Conservation (phyloP, 768 basidiomycete genomes). For the Suillus fuscotomentosus region DNA sequence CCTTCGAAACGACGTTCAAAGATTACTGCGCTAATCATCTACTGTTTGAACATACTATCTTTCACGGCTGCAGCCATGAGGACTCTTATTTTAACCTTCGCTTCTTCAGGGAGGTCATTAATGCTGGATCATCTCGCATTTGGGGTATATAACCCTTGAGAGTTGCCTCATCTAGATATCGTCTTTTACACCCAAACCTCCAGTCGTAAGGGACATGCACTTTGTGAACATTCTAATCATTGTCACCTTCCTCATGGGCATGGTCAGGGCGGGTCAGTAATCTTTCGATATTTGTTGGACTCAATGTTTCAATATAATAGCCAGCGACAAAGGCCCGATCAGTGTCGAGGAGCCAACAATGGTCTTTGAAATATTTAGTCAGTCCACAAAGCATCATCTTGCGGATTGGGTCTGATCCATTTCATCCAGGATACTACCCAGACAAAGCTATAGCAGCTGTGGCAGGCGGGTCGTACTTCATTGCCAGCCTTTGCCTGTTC, state of each 20-base stretch:
- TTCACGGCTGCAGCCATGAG: background rate
- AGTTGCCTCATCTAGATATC: background rate
- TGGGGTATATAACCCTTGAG: background rate
- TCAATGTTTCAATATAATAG: background rate
- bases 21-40: no score
- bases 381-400: background rate
- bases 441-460: conserved; percentile 19
- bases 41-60: background rate
- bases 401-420: background rate
- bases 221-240: background rate
- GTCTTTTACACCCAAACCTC: no score
- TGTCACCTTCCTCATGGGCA: background rate
- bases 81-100: no score
- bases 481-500: conserved; percentile 15
- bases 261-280: background rate
- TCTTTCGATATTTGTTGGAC: background rate
- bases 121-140: background rate
- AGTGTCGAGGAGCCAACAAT: background rate
- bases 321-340: background rate
- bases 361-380: background rate
- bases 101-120: background rate
- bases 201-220: background rate
- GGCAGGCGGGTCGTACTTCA: conserved; percentile 20
- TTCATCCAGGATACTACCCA: conserved; percentile 21
- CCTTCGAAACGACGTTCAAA: no score